Evolutionary conservation across 2,329 filamentous ascomycete genomes (phyloP).

Genomic region (Periconia sp.): DNA sequence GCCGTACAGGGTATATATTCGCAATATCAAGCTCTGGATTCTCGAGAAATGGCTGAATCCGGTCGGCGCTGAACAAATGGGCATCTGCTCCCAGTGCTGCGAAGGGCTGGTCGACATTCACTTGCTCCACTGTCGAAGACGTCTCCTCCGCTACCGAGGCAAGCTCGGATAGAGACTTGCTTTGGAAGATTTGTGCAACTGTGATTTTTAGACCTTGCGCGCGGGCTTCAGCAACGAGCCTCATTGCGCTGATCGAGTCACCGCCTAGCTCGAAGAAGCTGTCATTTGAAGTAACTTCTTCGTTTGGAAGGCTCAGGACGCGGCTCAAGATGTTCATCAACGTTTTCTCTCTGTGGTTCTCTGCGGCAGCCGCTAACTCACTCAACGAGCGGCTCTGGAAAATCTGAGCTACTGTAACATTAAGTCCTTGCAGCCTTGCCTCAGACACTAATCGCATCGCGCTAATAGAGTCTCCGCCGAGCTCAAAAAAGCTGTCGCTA

Average conservation of each 20-base stretch:
- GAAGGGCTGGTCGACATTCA: slow-evolving; percentile 54
- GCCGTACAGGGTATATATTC: slow-evolving; percentile 64
- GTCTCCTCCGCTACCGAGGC: slow-evolving; percentile 39
- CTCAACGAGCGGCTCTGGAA: slow-evolving; percentile 51
- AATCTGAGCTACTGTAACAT: slow-evolving; percentile 51
- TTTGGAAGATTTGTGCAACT: slow-evolving; percentile 53
- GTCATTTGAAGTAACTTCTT: slow-evolving; percentile 45
- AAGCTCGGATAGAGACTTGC: slow-evolving; percentile 47
- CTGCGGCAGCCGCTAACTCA: slow-evolving; percentile 61
- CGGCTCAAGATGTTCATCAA: slow-evolving; percentile 32
- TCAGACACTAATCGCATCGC: slow-evolving; percentile 54
- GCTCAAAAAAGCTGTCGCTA: slow-evolving; percentile 51
- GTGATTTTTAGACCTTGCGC: slow-evolving; percentile 45
- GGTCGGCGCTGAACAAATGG: slow-evolving; percentile 53
- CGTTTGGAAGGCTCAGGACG: slow-evolving; percentile 35
- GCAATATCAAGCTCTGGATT: slow-evolving; percentile 58
- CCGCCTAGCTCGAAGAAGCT: slow-evolving; percentile 57
- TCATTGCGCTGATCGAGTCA: slow-evolving; percentile 55
- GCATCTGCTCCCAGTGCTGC: slow-evolving; percentile 55
- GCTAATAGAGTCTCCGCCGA: slow-evolving; percentile 55
- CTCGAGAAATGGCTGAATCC: slow-evolving; percentile 59
- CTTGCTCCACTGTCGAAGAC: slow-evolving; percentile 18
- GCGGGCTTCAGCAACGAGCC: slow-evolving; percentile 49
- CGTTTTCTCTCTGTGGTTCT: slow-evolving; percentile 37
- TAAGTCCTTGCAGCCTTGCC: slow-evolving; percentile 41